These are phyloP conservation scores for Leishmania lainsoni DNA, from an alignment of 208 protist genomes.

Conservation along the genomic window DNA sequence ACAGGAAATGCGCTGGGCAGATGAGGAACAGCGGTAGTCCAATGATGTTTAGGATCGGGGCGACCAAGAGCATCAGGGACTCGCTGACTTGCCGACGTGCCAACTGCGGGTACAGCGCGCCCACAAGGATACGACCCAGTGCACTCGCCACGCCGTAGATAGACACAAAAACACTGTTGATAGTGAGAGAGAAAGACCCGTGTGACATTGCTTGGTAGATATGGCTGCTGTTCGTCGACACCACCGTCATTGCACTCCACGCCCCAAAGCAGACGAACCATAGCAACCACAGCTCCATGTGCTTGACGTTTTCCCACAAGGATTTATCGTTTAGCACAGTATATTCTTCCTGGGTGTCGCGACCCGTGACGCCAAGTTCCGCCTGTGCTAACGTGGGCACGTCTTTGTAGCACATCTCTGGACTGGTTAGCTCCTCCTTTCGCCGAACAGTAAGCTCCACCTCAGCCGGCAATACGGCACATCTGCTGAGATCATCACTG, in stretches of 20 bases:
- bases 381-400: not conserved
- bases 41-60: constrained; percentile 67
- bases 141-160: constrained; percentile 81
- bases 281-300: constrained; percentile 80
- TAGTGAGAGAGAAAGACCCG: constrained; percentile 57
- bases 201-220: constrained; percentile 73
- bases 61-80: constrained; percentile 43
- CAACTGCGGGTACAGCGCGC: constrained; percentile 49
- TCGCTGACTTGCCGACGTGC: constrained; percentile 42
- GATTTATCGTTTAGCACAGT: constrained; percentile 44
- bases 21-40: constrained; percentile 67
- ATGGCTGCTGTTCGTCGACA: constrained; percentile 77
- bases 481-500: not conserved
- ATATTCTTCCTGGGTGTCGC: too few relatives aligned
- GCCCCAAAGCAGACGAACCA: constrained; percentile 80
- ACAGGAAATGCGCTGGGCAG: constrained; percentile 33
- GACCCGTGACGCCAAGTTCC: not conserved
- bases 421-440: not conserved
- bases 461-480: not conserved
- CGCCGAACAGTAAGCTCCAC: not conserved
- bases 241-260: constrained; percentile 79
- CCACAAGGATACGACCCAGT: constrained; percentile 74
- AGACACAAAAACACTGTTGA: constrained; percentile 80
- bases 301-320: constrained; percentile 55
- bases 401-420: not conserved